Evolutionary conservation across 2,329 filamentous ascomycete genomes (phyloP), one percentile per base, ranked within the genome.

Genomic region (Colletotrichum simmondsii): DNA sequence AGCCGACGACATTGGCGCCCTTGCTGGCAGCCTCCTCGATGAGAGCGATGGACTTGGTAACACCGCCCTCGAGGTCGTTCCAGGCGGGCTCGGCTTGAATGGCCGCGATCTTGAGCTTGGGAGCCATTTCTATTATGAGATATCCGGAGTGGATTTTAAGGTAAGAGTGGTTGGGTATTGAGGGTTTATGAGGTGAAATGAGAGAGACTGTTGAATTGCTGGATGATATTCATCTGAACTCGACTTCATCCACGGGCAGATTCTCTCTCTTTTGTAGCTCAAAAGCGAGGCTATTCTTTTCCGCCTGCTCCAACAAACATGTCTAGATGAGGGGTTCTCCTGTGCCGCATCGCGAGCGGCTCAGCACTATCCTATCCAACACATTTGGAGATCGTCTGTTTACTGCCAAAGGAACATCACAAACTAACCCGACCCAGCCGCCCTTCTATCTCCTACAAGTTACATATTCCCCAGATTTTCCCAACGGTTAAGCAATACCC

Each of bases 1-100:
- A 88, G 2, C 79, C 81, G 12, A 83, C 68, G 0, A 83, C 77
- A 16, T 82, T 77, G n/a, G 78, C 78, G 3, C 80, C 81, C 2
- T 80, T 74, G 26, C 73, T 73, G 3, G 74, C 77, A 4, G 80
- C 80, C 52, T 83, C 73, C 46, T 79, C 75, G 30, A 83, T 83
- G 3, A 82, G 74, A 2, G 70, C 22, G 26, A 82, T 81, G 42
- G 80, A 79, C 70, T 83, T 80, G 76, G 83, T 76, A 70, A 87
- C 80, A 74, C 82, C 76, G 1, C 77, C 77, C 42, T 79, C 71
- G 12, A 79, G 76, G 56, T 79, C 76, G 16, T 77, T 74, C 77
- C 77, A 79, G 28, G 71, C 76, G 11, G 77, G 77, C 35, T 79
- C 77, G 30, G 77, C 76, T 52, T 78, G 77, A 24, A 78, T 75